phyloP scores from a whole-genome alignment of 805 yeast species.

The Citeromyces nyonsensis region DNA sequence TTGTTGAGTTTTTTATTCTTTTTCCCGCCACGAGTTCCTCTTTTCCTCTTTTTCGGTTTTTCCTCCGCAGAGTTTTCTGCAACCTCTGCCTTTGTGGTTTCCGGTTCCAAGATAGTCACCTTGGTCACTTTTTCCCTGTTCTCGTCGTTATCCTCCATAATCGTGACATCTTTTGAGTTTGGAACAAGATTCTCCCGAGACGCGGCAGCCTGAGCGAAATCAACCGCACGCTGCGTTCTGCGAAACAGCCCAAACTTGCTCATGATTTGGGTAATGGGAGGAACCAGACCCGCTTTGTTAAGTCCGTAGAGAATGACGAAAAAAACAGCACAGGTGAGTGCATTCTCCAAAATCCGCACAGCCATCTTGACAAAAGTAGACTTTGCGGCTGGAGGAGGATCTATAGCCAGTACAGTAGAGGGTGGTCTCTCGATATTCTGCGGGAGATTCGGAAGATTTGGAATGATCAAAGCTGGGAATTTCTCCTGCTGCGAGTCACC shows the following conservation, averaged over 20 bases:
- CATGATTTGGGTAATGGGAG: slow-evolving; percentile 15
- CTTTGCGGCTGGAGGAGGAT: slow-evolving; percentile 5
- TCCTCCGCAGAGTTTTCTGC: slow-evolving; percentile 1
- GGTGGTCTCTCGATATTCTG: background rate
- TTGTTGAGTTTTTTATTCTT: slow-evolving; percentile 27
- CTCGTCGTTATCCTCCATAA: slow-evolving; percentile 6
- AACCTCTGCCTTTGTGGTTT: background rate
- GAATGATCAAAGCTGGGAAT: background rate
- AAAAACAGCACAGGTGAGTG: slow-evolving; percentile 24
- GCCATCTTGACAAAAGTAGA: slow-evolving; percentile 5
- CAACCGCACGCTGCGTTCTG: slow-evolving; percentile 17
- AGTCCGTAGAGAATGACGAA: slow-evolving; percentile 18
- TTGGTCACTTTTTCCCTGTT: background rate
- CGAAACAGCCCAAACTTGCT: slow-evolving; percentile 14
- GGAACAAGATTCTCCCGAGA: slow-evolving; percentile 7
- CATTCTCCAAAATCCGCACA: slow-evolving; percentile 28
- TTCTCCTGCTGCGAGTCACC: slow-evolving; percentile 1
- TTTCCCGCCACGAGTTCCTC: slow-evolving; percentile 81
- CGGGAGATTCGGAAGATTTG: slow-evolving; percentile 1
- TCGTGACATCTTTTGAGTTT: slow-evolving; percentile 10
- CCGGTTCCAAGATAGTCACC: slow-evolving; percentile 1
- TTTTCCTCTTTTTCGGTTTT: slow-evolving; percentile 44
- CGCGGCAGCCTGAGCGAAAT: slow-evolving; percentile 8
- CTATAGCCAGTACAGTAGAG: slow-evolving; percentile 5
- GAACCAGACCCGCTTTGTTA: slow-evolving; percentile 19